phyloP scores from a whole-genome alignment of 1,139 yeast genomes.

The Blastobotrys illinoisensis region DNA sequence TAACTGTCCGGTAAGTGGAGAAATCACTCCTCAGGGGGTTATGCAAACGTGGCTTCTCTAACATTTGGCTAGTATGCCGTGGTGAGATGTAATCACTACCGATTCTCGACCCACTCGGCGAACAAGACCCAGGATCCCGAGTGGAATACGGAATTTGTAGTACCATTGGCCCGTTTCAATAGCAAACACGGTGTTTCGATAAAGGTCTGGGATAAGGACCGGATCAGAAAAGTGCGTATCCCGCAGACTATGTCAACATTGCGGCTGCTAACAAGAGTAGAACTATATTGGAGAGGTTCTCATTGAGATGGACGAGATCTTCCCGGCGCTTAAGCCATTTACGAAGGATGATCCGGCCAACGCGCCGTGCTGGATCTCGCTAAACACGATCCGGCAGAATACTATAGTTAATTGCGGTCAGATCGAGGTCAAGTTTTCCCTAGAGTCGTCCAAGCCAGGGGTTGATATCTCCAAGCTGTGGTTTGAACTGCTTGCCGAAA shows the following conservation, averaged over 20 bases:
- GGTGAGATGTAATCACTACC: constrained; percentile 26
- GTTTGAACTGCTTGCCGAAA: constrained; percentile 8
- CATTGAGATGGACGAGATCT: constrained; percentile 42
- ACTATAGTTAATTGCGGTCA: constrained; percentile 38
- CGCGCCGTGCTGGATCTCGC: constrained; percentile 10
- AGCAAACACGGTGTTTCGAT: constrained; percentile 28
- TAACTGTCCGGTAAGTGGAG: constrained; percentile 9
- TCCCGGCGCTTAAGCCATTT: constrained; percentile 25
- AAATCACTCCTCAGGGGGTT: neutral
- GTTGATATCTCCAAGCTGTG: constrained; percentile 15
- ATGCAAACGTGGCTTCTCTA: neutral
- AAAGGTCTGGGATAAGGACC: constrained; percentile 36
- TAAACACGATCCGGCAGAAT: constrained; percentile 27
- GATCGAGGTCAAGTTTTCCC: constrained; percentile 45
- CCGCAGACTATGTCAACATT: neutral
- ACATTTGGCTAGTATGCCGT: constrained; percentile 21
- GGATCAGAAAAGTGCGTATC: constrained; percentile 15
- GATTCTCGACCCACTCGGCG: constrained; percentile 32
- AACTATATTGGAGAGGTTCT: constrained; percentile 56
- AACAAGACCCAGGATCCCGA: constrained; percentile 29
- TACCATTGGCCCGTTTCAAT: constrained; percentile 23
- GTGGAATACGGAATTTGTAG: constrained; percentile 34
- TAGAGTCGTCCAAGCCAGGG: constrained; percentile 14
- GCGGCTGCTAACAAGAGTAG: constrained; percentile 12
- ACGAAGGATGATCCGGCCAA: constrained; percentile 19